Evolutionary conservation across 371 early-diverging fungal genomes (phyloP).

Genomic region (Rhizopus stolonifer): DNA sequence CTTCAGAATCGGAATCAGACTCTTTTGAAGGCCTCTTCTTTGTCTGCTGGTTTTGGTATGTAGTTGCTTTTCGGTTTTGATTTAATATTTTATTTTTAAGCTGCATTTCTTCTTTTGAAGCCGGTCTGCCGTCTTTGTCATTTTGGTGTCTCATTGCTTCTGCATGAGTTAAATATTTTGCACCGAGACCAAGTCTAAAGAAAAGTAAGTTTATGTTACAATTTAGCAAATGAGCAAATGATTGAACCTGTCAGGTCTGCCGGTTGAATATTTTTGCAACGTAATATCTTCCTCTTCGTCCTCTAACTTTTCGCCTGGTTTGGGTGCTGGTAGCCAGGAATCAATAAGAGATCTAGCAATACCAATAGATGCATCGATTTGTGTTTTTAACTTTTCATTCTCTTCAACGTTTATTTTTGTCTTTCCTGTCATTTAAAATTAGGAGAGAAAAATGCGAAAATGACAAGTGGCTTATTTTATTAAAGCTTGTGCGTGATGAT

Average conservation of each 20-base stretch:
- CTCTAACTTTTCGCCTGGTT: conserved; percentile 35
- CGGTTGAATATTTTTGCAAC: conserved; percentile 33
- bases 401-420: conserved; percentile 28
- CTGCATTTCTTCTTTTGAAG: conserved; percentile 39
- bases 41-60: conserved; percentile 22
- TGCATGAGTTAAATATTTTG: conserved; percentile 57
- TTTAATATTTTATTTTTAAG: conserved; percentile 49
- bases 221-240: no score
- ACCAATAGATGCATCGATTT: conserved; percentile 51
- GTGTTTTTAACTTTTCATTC: conserved; percentile 46
- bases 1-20: conserved; percentile 20
- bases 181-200: conserved; percentile 61
- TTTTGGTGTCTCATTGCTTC: conserved; percentile 50
- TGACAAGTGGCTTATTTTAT: no score
- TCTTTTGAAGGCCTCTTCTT: not conserved
- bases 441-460: no score
- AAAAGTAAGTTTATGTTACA: no score
- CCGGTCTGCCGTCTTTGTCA: conserved; percentile 26
- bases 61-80: conserved; percentile 41
- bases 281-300: conserved; percentile 38
- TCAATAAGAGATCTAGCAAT: conserved; percentile 41
- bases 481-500: conserved; percentile 67
- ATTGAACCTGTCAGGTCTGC: conserved; percentile 47
- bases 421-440: conserved; percentile 5
- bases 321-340: conserved; percentile 46